A percentile compares a stretch with the other conserved stretches of the same genome.
Evolutionary conservation across 129 eudicot genomes (phyloP).

Genomic region (Silybum marianum): DNA sequence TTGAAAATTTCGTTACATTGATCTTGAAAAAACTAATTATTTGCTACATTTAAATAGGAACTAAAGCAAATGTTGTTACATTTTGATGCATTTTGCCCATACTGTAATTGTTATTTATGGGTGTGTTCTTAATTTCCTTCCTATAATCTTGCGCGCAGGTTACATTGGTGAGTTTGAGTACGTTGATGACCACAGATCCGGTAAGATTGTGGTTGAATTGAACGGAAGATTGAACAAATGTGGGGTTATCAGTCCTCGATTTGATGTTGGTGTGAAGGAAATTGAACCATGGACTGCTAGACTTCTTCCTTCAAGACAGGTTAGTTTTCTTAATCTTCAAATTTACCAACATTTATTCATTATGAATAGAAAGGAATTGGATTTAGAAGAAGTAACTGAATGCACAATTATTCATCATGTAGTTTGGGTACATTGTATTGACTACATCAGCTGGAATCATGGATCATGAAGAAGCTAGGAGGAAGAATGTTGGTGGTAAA

Average conservation of each 20-base stretch:
- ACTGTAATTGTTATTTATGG: background rate
- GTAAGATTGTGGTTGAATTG: constrained; percentile 63
- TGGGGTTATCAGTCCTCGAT: constrained; percentile 65
- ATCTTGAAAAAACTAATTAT: too few relatives aligned
- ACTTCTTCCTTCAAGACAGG: constrained; percentile 66
- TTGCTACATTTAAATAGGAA: too few relatives aligned
- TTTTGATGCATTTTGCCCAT: background rate
- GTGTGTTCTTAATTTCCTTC: background rate
- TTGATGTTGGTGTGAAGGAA: constrained; percentile 66
- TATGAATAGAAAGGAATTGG: background rate
- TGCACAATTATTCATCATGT: constrained; percentile 12
- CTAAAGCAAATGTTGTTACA: background rate
- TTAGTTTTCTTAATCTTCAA: constrained; percentile 26
- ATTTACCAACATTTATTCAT: background rate
- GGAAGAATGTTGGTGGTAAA: constrained; percentile 77
- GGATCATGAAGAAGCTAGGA: constrained; percentile 80
- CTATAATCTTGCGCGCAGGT: constrained; percentile 29
- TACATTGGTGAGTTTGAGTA: constrained; percentile 76
- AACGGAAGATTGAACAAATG: constrained; percentile 67
- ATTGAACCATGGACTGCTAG: constrained; percentile 72
- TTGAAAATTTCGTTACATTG: background rate
- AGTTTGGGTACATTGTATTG: constrained; percentile 75
- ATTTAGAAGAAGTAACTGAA: background rate
- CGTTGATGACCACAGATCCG: constrained; percentile 69
- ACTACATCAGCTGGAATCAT: constrained; percentile 81